A percentile compares a stretch with the other conserved stretches of the same genome.
phyloP scores from a whole-genome alignment of 2,329 filamentous ascomycete species.

The Mycogone perniciosa region DNA sequence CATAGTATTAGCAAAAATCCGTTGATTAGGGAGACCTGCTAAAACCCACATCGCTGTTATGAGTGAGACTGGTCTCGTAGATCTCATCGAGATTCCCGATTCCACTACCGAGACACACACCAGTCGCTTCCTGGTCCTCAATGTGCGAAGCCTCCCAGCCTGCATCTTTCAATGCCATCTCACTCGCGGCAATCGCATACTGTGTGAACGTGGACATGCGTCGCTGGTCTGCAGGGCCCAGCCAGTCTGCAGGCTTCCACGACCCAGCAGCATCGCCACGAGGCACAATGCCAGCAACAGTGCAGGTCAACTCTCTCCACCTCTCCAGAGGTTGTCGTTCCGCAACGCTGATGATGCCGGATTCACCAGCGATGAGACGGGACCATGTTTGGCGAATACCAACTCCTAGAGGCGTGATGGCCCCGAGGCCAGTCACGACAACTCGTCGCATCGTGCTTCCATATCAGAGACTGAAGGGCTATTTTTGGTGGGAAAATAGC shows the following conservation, averaged over 20 bases:
- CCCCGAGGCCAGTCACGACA: slow-evolving; percentile 77
- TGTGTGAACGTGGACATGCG: slow-evolving; percentile 90
- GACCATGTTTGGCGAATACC: slow-evolving; percentile 74
- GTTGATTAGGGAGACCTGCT: not conserved
- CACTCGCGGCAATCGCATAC: slow-evolving; percentile 79
- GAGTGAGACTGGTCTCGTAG: slow-evolving; percentile 74
- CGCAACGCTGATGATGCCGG: slow-evolving; percentile 70
- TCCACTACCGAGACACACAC: slow-evolving; percentile 88
- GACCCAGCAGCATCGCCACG: slow-evolving; percentile 32
- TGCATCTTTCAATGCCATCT: slow-evolving; percentile 81
- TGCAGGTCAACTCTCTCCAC: slow-evolving; percentile 73
- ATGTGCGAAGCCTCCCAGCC: slow-evolving; percentile 60
- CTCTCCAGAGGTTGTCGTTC: slow-evolving; percentile 46
- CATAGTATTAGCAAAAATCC: not conserved
- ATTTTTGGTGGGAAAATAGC: too few species aligned
- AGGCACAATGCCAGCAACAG: slow-evolving; percentile 79
- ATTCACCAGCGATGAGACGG: slow-evolving; percentile 70
- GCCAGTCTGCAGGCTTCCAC: slow-evolving; percentile 51
- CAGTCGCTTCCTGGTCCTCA: slow-evolving; percentile 67
- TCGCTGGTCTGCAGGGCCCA: slow-evolving; percentile 50
- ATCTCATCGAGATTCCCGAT: slow-evolving; percentile 92
- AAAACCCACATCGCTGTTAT: slow-evolving; percentile 56
- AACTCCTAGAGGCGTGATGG: slow-evolving; percentile 76
- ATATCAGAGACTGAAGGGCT: slow-evolving; percentile 24
- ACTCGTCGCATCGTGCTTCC: slow-evolving; percentile 59